Conservation (phyloP, 129 eudicot genomes). For the Sambucus nigra region DNA sequence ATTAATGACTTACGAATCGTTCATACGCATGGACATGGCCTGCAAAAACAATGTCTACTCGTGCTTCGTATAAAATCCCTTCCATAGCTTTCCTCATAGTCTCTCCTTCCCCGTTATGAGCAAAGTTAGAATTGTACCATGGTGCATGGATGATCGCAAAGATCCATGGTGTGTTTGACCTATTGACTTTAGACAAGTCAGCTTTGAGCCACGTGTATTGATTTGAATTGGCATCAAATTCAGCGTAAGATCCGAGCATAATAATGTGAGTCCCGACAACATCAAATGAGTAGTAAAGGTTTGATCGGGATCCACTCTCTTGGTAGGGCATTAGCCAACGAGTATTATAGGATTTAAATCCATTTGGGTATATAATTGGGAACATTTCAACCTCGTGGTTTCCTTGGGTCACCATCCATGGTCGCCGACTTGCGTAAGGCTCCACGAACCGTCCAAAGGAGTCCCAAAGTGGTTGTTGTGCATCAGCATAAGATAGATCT, state of each 20-base stretch:
- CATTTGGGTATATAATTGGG: slow-evolving; percentile 40
- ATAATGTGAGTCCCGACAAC: slow-evolving; percentile 50
- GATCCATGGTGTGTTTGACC: slow-evolving; percentile 62
- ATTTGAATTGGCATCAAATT: slow-evolving; percentile 35
- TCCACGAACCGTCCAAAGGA: slow-evolving; percentile 76
- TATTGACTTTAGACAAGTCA: slow-evolving; percentile 48
- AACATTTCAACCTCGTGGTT: slow-evolving; percentile 74
- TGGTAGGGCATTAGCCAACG: slow-evolving; percentile 77
- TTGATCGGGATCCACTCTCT: slow-evolving; percentile 60
- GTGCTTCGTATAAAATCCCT: slow-evolving; percentile 40
- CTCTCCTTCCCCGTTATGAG: slow-evolving; percentile 85
- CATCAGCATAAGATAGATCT: slow-evolving; percentile 75
- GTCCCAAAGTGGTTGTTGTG: slow-evolving; percentile 79
- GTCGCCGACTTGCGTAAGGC: slow-evolving; percentile 70
- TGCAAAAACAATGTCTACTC: slow-evolving; percentile 52
- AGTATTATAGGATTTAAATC: slow-evolving; percentile 59
- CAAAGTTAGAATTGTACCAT: slow-evolving; percentile 70
- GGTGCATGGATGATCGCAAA: slow-evolving; percentile 62
- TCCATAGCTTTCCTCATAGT: slow-evolving; percentile 79
- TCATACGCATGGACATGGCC: slow-evolving; percentile 97
- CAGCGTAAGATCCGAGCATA: slow-evolving; percentile 72
- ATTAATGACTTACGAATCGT: slow-evolving; percentile 58
- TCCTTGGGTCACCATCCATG: slow-evolving; percentile 93
- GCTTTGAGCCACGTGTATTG: slow-evolving; percentile 63
- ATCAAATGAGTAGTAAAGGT: slow-evolving; percentile 70